Base-by-base conservation (phyloP, 1,284 basidiomycete species). In the Veloboletus limbatus region DNA sequence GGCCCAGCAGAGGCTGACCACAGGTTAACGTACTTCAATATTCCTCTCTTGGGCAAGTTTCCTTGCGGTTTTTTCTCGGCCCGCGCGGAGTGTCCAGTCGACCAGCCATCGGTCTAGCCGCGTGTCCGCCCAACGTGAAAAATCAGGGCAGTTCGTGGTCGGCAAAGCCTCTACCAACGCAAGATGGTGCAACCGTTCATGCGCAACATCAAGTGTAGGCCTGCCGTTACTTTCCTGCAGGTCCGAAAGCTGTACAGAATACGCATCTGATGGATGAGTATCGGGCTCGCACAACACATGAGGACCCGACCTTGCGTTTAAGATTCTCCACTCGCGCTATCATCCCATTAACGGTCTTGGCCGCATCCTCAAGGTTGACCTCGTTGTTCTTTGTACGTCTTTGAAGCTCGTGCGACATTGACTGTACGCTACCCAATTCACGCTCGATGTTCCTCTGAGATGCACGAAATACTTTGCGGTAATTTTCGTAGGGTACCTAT, bases 71-170 rank as follows among this genome's bases (percentile, higher is more conserved):
- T 75, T 72, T 59, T 85, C 79, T 63, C 81, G 82, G 31, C 87
- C 88, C 35, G 77, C 75, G 22, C 94, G 75, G 32, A 98, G 72
- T 36, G 89, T 80, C 83, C 94, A 96, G 65, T 99, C 96, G 1
- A 93, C 85, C 22, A 99, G 73, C 84, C 95, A 97, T 51, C 96
- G 72, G 60, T 95, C 88, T 8, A 98, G 71, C 24, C 93, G 74
- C 31, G 76, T 82, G 54, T 88, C 82, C 14, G 84, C 80, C 91
- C 91, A 96, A 36, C 80, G 72, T 14, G 74, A 72, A 65, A 83
- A 88, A 47, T 83, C 81, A 7, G 79, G 73, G 45, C 76, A 73
- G 45, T 68, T 76, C 8, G 75, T 66, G 43, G 63, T 71, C 47
- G 77, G 72, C 45, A 84, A 60, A 20, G 67, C 66, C 58, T 91